Evolutionary conservation across 2,329 filamentous ascomycete species (phyloP).

Genomic region (Ophiostoma novo-ulmi): DNA sequence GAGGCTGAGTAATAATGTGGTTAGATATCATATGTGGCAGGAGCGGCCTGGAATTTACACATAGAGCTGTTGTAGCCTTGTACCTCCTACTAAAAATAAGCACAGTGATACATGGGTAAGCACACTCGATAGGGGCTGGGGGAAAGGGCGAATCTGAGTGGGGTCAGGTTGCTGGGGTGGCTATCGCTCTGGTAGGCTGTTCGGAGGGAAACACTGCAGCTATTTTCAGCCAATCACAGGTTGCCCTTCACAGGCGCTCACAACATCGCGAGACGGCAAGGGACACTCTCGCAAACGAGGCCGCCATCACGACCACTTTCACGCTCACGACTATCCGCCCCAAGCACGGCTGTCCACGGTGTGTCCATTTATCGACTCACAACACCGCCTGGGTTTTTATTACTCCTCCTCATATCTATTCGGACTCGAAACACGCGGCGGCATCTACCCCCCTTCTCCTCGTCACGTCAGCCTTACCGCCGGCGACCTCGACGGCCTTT

Average conservation of each 20-base stretch:
- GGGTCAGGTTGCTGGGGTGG: constrained; percentile 33
- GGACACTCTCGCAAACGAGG: constrained; percentile 17
- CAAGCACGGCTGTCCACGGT: constrained; percentile 7
- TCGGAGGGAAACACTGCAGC: constrained; percentile 22
- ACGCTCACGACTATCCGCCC: constrained; percentile 18
- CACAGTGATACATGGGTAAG: constrained; percentile 7
- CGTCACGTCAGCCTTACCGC: constrained; percentile 8
- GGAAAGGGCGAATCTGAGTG: constrained; percentile 21
- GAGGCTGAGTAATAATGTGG: background rate
- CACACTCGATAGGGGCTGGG: constrained; percentile 13
- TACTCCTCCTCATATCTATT: constrained; percentile 1
- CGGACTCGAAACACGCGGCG: constrained; percentile 1
- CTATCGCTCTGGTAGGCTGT: constrained; percentile 36
- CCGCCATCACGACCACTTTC: constrained; percentile 22
- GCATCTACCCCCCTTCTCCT: background rate
- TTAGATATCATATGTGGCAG: background rate
- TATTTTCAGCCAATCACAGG: constrained; percentile 36
- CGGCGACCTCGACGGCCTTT: background rate
- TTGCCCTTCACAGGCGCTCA: constrained; percentile 32
- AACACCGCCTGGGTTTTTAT: background rate
- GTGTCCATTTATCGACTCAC: background rate
- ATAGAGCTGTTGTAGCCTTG: background rate
- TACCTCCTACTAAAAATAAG: constrained; percentile 5
- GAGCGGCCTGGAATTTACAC: constrained; percentile 1
- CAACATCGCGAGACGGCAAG: constrained; percentile 38